Evolutionary conservation across 495 filamentous ascomycete species (phyloP).

Genomic region (Pyrenula aspistea): DNA sequence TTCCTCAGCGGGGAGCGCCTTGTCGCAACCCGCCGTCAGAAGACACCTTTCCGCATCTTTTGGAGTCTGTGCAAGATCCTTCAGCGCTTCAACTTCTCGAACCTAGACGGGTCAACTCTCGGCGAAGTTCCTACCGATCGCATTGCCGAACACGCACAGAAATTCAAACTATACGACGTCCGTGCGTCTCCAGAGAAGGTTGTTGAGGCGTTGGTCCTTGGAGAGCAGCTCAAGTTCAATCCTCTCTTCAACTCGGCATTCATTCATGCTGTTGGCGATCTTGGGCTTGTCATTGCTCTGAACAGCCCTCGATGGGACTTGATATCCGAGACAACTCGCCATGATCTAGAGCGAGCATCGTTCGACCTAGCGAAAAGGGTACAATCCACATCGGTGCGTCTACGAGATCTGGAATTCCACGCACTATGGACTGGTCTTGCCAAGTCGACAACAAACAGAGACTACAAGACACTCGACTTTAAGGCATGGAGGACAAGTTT

Average conservation of each 20-base stretch:
- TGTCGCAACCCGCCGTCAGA: conserved; percentile 57
- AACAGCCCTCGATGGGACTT: conserved; percentile 54
- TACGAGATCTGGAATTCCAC: conserved; percentile 83
- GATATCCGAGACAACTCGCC: conserved; percentile 58
- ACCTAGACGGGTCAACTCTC: conserved; percentile 67
- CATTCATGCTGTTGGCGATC: conserved; percentile 84
- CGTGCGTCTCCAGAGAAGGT: conserved; percentile 78
- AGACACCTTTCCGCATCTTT: conserved; percentile 62
- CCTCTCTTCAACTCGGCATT: conserved; percentile 84
- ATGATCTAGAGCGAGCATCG: conserved; percentile 67
- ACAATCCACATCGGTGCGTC: conserved; percentile 49
- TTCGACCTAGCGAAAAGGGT: conserved; percentile 65
- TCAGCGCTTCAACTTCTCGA: conserved; percentile 65
- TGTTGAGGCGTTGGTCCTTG: conserved; percentile 76
- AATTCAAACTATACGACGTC: conserved; percentile 68
- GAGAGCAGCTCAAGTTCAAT: conserved; percentile 72
- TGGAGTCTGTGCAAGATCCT: conserved; percentile 58
- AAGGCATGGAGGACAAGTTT: conserved; percentile 71
- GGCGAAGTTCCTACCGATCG: conserved; percentile 67
- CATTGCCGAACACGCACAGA: conserved; percentile 66
- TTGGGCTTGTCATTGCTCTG: conserved; percentile 57
- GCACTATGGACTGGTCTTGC: conserved; percentile 81
- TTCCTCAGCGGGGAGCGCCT: conserved; percentile 73
- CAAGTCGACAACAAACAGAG: conserved; percentile 58
- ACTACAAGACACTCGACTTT: conserved; percentile 69